Evolutionary conservation across 2,329 filamentous ascomycete genomes (phyloP).

Genomic region (Colletotrichum australisinense): DNA sequence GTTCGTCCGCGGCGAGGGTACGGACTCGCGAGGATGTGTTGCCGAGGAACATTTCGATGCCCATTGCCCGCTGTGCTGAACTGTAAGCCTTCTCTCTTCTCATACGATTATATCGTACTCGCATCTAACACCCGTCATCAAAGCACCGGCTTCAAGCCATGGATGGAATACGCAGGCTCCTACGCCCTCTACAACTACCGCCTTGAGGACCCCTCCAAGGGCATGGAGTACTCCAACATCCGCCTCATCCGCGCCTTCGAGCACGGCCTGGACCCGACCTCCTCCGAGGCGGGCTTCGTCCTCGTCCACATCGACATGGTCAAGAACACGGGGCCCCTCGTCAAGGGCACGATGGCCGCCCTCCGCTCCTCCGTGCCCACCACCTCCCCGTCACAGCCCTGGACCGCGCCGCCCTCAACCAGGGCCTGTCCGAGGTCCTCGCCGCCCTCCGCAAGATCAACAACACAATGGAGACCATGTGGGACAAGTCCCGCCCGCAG

Average conservation of each 20-base stretch:
- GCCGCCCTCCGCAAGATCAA: constrained; percentile 77
- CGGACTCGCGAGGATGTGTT: constrained; percentile 81
- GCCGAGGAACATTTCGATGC: constrained; percentile 80
- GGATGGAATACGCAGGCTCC: constrained; percentile 85
- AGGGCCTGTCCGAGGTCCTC: constrained; percentile 70
- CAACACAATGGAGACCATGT: constrained; percentile 89
- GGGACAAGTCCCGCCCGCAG: constrained; percentile 84
- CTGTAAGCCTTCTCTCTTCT: constrained; percentile 70
- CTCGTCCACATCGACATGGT: constrained; percentile 97
- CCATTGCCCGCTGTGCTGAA: constrained; percentile 85
- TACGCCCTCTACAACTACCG: constrained; percentile 78
- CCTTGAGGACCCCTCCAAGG: constrained; percentile 64
- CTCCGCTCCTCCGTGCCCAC: constrained; percentile 52
- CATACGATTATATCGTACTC: too few relatives aligned
- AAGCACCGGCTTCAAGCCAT: constrained; percentile 82
- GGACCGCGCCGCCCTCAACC: constrained; percentile 65
- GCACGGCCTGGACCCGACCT: constrained; percentile 84
- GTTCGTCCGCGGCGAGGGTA: constrained; percentile 78
- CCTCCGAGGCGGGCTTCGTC: constrained; percentile 96
- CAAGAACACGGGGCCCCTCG: constrained; percentile 81
- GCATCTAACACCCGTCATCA: neutral
- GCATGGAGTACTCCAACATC: constrained; percentile 74
- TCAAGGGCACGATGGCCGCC: constrained; percentile 76
- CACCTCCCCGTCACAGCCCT: constrained; percentile 27
- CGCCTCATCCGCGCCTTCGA: constrained; percentile 93